phyloP scores from a whole-genome alignment of 1,284 basidiomycete genomes.

The Rhizopogon hawkerae region DNA sequence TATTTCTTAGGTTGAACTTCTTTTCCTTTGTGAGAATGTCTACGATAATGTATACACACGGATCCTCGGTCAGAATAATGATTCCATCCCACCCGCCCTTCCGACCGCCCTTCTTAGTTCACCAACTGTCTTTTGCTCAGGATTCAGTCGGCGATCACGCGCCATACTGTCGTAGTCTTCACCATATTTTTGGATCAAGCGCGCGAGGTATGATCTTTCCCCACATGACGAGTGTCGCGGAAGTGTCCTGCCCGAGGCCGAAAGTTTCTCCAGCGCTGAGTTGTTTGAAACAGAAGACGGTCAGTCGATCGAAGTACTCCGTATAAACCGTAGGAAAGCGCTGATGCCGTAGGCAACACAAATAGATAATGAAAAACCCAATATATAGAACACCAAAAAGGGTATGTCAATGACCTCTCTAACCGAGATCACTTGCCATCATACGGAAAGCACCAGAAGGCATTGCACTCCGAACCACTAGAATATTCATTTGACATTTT shows the following conservation, averaged over 20 bases:
- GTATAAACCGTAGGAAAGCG: neutral
- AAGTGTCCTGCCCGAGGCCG: slow-evolving; percentile 37
- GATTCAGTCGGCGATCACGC: slow-evolving; percentile 71
- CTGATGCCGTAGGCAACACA: slow-evolving; percentile 3
- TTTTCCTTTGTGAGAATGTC: neutral
- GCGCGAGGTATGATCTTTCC: slow-evolving; percentile 61
- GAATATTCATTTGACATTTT: neutral
- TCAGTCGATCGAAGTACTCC: slow-evolving; percentile 9
- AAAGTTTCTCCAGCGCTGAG: slow-evolving; percentile 40
- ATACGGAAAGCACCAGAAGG: neutral
- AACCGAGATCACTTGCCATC: neutral
- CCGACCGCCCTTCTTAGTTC: slow-evolving; percentile 61
- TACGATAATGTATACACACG: neutral
- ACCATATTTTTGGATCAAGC: slow-evolving; percentile 67
- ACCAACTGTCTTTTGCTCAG: slow-evolving; percentile 81
- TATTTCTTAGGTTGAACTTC: too few species aligned
- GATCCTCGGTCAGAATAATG: neutral
- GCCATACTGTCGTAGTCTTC: slow-evolving; percentile 73
- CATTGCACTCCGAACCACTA: neutral
- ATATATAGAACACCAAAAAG: neutral
- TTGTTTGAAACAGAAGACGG: slow-evolving; percentile 19
- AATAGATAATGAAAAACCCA: neutral
- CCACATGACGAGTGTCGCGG: slow-evolving; percentile 61
- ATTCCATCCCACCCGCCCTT: slow-evolving; percentile 37
- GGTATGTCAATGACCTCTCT: neutral